These are phyloP conservation scores for Phytophthora pini DNA, from an alignment of 352 stramenopile genomes.

Conservation along the genomic window DNA sequence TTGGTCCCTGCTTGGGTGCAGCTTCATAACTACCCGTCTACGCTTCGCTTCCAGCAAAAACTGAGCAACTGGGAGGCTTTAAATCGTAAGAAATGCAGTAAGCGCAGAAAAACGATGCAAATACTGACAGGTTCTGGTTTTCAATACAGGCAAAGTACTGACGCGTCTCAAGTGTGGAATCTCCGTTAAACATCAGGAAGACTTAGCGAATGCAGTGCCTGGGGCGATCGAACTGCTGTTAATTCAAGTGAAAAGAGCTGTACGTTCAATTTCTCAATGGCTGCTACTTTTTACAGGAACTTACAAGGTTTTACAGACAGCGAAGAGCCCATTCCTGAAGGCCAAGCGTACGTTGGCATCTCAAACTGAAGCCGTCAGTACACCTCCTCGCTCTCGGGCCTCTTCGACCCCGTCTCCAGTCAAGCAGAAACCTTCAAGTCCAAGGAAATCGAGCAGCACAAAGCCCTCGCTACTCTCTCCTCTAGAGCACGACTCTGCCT, in stretches of 20 bases:
- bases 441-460: background rate
- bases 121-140: background rate
- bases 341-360: conserved; percentile 8
- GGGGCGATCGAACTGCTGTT: conserved; percentile 51
- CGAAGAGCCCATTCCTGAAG: conserved; percentile 23
- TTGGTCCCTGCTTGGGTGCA: conserved; percentile 54
- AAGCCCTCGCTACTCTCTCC: background rate
- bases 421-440: conserved; percentile 13
- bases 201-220: conserved; percentile 48
- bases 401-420: conserved; percentile 13
- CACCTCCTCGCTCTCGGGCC: conserved; percentile 8
- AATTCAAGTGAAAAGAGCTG: conserved; percentile 52
- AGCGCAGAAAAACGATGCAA: background rate
- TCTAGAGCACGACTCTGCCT: conserved; percentile 21
- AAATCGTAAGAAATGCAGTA: conserved; percentile 43
- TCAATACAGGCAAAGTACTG: conserved; percentile 50
- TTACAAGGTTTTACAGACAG: conserved; percentile 14
- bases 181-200: conserved; percentile 50
- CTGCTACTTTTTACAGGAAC: too few species aligned
- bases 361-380: background rate
- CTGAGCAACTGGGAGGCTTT: conserved; percentile 63
- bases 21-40: conserved; percentile 54
- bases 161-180: conserved; percentile 52
- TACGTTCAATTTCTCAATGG: conserved; percentile 9
- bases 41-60: conserved; percentile 55